Evolutionary conservation across 225 moss, liverwort and hornwort species (phyloP).

Genomic region (Lunularia cruciata): DNA sequence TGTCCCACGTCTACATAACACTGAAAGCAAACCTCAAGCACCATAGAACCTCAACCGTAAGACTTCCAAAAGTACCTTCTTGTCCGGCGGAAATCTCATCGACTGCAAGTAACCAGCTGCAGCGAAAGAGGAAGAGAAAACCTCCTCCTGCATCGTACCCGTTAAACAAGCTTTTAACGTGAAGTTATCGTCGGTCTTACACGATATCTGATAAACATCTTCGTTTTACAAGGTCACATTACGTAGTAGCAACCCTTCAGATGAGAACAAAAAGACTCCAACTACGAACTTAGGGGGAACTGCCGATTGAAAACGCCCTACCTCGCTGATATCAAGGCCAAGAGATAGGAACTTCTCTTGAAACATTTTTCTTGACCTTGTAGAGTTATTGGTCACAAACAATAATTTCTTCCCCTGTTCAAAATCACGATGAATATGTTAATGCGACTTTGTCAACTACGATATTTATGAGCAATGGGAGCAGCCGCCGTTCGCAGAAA

Average conservation of each 20-base stretch:
- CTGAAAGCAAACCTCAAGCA: too few relatives aligned
- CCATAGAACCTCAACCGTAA: too few relatives aligned
- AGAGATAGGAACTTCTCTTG: slow-evolving; percentile 63
- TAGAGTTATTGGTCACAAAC: slow-evolving; percentile 84
- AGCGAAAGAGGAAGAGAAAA: slow-evolving; percentile 85
- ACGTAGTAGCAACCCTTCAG: too few relatives aligned
- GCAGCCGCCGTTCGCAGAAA: too few relatives aligned
- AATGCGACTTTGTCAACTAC: too few relatives aligned
- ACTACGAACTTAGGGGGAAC: not conserved
- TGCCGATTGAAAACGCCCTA: slow-evolving; percentile 14
- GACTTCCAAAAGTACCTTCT: slow-evolving; percentile 51
- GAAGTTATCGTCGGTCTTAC: too few relatives aligned
- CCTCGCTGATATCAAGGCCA: slow-evolving; percentile 63
- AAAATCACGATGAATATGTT: not conserved
- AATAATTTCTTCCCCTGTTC: slow-evolving; percentile 67
- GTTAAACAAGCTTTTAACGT: too few relatives aligned
- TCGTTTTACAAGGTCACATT: too few relatives aligned
- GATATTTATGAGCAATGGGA: too few relatives aligned
- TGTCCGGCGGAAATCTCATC: slow-evolving; percentile 66
- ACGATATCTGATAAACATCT: too few relatives aligned
- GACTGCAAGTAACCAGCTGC: slow-evolving; percentile 79
- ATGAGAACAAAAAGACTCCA: not conserved
- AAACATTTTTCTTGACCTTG: slow-evolving; percentile 70
- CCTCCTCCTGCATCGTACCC: slow-evolving; percentile 60
- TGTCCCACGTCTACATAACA: too few relatives aligned